Percentiles rank a stretch among this genome's conserved stretches.
phyloP scores from a whole-genome alignment of 768 basidiomycete genomes.

The Termitomyces heimii region DNA sequence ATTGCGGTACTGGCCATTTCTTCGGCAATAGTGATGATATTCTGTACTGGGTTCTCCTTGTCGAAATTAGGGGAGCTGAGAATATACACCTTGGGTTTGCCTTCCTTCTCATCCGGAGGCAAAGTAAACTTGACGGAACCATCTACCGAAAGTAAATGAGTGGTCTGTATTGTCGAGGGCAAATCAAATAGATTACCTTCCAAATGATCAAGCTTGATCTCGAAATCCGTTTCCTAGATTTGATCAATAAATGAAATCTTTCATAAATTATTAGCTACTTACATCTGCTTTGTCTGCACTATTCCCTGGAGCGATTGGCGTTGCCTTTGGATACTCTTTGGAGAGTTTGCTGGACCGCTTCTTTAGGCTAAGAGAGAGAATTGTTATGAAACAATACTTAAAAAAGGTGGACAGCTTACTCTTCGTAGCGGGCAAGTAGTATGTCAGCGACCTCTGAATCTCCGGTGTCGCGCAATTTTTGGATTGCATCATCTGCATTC shows the following conservation, averaged over 20 bases:
- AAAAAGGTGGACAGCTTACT: neutral
- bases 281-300: neutral
- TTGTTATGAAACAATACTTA: neutral
- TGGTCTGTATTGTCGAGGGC: neutral
- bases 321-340: neutral
- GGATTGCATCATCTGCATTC: neutral
- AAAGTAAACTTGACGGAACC: slow-evolving; percentile 1
- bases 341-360: neutral
- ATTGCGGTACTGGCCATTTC: neutral
- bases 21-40: neutral
- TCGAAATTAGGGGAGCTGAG: neutral
- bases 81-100: neutral
- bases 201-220: neutral
- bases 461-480: neutral
- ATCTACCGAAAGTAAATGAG: neutral
- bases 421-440: neutral
- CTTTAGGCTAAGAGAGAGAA: neutral
- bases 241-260: neutral
- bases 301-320: neutral
- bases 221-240: neutral
- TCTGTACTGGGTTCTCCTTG: neutral
- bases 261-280: neutral
- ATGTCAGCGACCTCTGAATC: neutral
- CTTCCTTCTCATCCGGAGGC: neutral
- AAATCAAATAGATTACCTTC: neutral